Evolutionary conservation across 2,329 filamentous ascomycete species (phyloP), one percentile per base, ranked within the genome.

Genomic region (Tolypocladium tundrense): DNA sequence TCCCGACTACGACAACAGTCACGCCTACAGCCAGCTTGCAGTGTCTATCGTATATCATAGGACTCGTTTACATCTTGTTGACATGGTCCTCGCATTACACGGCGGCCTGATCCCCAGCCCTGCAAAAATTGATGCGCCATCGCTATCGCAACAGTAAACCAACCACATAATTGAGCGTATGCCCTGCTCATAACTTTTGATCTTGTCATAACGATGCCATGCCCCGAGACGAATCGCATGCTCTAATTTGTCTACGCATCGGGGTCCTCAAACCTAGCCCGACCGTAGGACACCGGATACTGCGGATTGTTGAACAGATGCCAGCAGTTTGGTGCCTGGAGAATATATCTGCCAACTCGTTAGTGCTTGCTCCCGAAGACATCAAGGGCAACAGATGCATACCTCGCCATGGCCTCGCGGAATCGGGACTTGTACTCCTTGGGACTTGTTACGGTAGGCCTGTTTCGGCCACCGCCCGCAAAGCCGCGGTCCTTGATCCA

Each of bases 401-500:
- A 91, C 81, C 91, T 86, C 66, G 91, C 90, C 94, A 99, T 99
- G 14, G 92, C 92, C 74, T 97, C 93, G 63, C 94, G 79, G 77
- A 99, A 99, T 7, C 94, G 86, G 65, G 89, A 92, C 73, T 97
- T 95, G 72, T 99, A 99, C 74, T 99, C 94, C 75, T 94, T 96
- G 2, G 94, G 95, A 72, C 90, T 95, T 13, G 94, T 99, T 55
- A 99, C 94, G 0, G 94, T 99, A 10, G 95, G 95, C 61, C 91
- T 83, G 67, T 95, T 90, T 58, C 88, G 85, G 37, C 87, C 86
- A 59, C 87, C 85, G 7, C 86, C 85, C 0, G 84, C 88, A 66
- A 92, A 91, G 0, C 90, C 94, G 43, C 93, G 88, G 69, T 97
- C 92, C 73, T 99, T 99, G 81, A 99, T 97, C 94, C 94, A 99